Base-by-base conservation (phyloP, 345 rosid species). In the Sonneratia alba region DNA sequence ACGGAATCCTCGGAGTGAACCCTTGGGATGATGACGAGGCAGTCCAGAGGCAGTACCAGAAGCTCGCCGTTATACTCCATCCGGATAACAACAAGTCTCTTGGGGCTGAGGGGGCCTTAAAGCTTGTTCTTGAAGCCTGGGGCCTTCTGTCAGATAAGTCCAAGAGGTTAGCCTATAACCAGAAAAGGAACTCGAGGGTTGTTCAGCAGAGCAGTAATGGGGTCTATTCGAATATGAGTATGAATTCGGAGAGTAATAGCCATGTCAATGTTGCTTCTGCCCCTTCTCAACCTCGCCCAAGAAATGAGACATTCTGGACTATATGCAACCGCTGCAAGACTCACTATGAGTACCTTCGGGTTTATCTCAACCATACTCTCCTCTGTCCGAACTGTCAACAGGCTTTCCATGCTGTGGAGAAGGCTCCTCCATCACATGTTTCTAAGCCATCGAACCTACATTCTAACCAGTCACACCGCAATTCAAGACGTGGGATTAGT, bases 61-160 rank as follows among this genome's bases (percentile, higher is more conserved):
- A 87, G 79, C 79, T 91, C 67, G 91, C 84, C 62, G 79, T 91
- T 73, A 62, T 81, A 76, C 92, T 94, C 67, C 98, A 90, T 74
- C 98, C 98, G 11, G 97, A 94, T 79, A 94, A 94, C 79, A 91
- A 88, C 84, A 90, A 87, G 79, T 86, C 85, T 53, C 71, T 80
- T n/a, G 97, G 96, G 24, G 91, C 97, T 0, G 96, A 87, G 69
- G 96, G 98, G 51, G 98, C 99, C 13, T 95, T 95, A 76, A 87
- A 87, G 72, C 77, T 91, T 77, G 82, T 91, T 71, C 81, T 84
- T 0, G 86, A 89, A 80, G 92, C 94, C 70, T 92, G 97, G 97
- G 83, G 79, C 80, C 79, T 89, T 71, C 78, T 95, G 21, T 87
- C 97, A 7, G 89, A 92, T 73, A 85, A 83, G 83, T 71, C 77